Percentiles rank a stretch among this genome's conserved stretches.
Conservation (phyloP, 2,329 filamentous ascomycete species). For the Cladosporium sp. region DNA sequence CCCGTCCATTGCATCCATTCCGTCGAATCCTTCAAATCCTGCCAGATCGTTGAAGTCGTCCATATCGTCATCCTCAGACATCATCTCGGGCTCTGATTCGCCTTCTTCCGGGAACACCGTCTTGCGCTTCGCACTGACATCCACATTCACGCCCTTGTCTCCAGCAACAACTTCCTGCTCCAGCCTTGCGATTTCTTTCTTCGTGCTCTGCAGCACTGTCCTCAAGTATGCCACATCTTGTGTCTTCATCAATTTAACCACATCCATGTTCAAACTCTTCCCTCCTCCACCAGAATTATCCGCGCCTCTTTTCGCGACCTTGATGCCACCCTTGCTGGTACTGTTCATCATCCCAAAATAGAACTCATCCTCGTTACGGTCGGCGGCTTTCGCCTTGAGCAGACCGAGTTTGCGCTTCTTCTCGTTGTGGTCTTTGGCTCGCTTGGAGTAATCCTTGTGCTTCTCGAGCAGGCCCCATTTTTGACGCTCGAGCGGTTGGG, state of each 20-base stretch:
- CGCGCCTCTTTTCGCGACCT: constrained; percentile 48
- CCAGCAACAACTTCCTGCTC: constrained; percentile 37
- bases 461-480: constrained; percentile 94
- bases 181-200: constrained; percentile 54
- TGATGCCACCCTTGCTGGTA: constrained; percentile 49
- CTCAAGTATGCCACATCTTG: constrained; percentile 64
- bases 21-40: constrained; percentile 28
- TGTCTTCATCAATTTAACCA: constrained; percentile 64
- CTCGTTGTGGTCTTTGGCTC: constrained; percentile 62
- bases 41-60: constrained; percentile 24
- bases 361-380: constrained; percentile 67
- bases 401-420: constrained; percentile 62
- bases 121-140: constrained; percentile 34
- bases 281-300: constrained; percentile 34
- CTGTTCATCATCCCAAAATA: constrained; percentile 64
- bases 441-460: constrained; percentile 76
- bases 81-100: constrained; percentile 30
- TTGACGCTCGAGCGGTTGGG: constrained; percentile 77
- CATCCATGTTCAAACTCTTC: constrained; percentile 52
- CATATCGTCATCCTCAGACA: constrained; percentile 20
- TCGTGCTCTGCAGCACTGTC: constrained; percentile 57
- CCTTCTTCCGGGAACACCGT: constrained; percentile 42
- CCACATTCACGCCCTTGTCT: constrained; percentile 44
- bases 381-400: constrained; percentile 59
- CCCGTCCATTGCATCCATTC: constrained; percentile 24